Conservation (phyloP, 2,329 filamentous ascomycete species). For the Fusarium phyllophilum region DNA sequence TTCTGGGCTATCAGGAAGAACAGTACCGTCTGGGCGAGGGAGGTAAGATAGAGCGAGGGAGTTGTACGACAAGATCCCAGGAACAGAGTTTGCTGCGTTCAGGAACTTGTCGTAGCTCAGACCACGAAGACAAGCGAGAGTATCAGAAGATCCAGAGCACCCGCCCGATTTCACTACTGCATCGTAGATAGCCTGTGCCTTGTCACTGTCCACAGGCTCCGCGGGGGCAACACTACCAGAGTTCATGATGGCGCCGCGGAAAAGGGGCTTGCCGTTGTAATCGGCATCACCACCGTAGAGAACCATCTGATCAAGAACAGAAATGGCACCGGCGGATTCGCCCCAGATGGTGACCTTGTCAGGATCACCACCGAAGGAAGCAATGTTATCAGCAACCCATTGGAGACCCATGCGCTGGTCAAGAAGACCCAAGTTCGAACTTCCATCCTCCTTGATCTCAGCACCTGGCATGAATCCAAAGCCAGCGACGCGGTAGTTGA, state of each 20-base stretch:
- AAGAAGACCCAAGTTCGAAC: slow-evolving; percentile 75
- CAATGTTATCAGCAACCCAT: slow-evolving; percentile 83
- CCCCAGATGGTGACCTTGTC: slow-evolving; percentile 84
- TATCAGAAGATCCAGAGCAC: slow-evolving; percentile 67
- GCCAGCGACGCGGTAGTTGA: slow-evolving; percentile 80
- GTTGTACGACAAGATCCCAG: slow-evolving; percentile 72
- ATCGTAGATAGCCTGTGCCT: slow-evolving; percentile 74
- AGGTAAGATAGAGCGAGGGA: slow-evolving; percentile 78
- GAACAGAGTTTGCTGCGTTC: slow-evolving; percentile 75
- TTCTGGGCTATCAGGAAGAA: slow-evolving; percentile 72
- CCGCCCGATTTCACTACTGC: slow-evolving; percentile 68
- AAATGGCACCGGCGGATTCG: slow-evolving; percentile 77
- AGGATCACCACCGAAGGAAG: slow-evolving; percentile 80
- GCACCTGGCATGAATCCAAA: slow-evolving; percentile 79
- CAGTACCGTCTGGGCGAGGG: slow-evolving; percentile 75
- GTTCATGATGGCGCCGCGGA: slow-evolving; percentile 83
- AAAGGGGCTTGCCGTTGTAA: slow-evolving; percentile 79
- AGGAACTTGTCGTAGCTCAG: slow-evolving; percentile 70
- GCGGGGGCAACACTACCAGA: slow-evolving; percentile 72
- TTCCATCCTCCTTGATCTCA: slow-evolving; percentile 73
- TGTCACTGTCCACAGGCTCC: slow-evolving; percentile 70
- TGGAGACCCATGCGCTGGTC: slow-evolving; percentile 78
- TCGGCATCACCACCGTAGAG: slow-evolving; percentile 77
- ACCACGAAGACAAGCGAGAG: slow-evolving; percentile 72
- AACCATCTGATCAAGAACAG: slow-evolving; percentile 79